Evolutionary conservation across 2,329 filamentous ascomycete genomes (phyloP), one percentile per base, ranked within the genome.

Genomic region (Clarireedia hainanense): DNA sequence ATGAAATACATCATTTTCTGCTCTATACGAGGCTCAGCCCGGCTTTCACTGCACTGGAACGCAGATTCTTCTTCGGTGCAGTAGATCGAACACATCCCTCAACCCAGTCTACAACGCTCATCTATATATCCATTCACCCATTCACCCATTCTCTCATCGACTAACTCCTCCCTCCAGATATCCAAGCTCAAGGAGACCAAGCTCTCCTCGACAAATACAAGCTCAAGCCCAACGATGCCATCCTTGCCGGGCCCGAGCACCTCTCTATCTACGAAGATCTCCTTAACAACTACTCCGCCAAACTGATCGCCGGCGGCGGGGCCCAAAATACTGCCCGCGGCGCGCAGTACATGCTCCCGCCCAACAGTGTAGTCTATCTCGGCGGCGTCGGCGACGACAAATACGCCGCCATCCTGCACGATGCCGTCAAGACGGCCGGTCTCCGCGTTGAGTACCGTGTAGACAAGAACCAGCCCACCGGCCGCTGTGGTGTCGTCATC

Each of bases 301-400:
- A 95, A 76, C 80, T 97, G 71, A 94, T 97, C 70, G 91, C 94
- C 54, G 94, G 94, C 63, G 94, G 94, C 69, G 94, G 94, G 56
- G 94, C 94, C 30, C 94, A 99, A 77, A 99, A 99, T 82, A 95
- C 91, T 53, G 92, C 94, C 65, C 86, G 94, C 69, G 94, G 94
- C 65, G 94, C 92, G 62, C 89, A 94, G 84, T 99, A 99, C 80
- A 85, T 97, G 63, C 89, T 99, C 56, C 85, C 89, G 34, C 77
- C 87, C 59, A 87, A 96, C 78, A 92, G 88, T 61, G 90, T 95
- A 69, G 84, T 95, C 72, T 99, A 90, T 80, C 82, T 97, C 63
- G 94, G 94, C 65, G 91, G 91, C 69, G 90, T 95, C 57, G 94
- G 94, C 64, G 85, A 92, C 69, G 94, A 99, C 80, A 94, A 96